Percentiles rank a stretch among this genome's conserved stretches.
These are phyloP conservation scores for Lipomyces yamadae DNA, from an alignment of 805 yeast species.

Conservation along the genomic window DNA sequence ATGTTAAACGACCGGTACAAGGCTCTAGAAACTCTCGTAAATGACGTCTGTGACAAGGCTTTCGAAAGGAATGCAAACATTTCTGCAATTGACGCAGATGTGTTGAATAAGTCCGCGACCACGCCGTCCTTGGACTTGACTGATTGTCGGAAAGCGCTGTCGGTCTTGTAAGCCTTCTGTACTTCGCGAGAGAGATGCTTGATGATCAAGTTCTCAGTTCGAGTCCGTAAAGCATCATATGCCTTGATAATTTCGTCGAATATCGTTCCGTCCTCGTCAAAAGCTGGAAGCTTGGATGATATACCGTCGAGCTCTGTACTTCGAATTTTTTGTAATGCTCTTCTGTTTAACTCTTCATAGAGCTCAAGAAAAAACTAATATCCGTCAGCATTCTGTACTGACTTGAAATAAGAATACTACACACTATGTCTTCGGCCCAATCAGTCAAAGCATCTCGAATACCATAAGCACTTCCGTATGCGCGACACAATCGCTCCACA, in stretches of 20 bases:
- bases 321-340: constrained; percentile 37
- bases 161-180: constrained; percentile 27
- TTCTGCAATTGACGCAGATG: constrained; percentile 20
- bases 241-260: constrained; percentile 53
- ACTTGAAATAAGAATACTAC: constrained; percentile 6
- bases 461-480: constrained; percentile 48
- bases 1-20: constrained; percentile 27
- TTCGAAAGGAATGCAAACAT: constrained; percentile 29
- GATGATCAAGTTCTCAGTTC: constrained; percentile 44
- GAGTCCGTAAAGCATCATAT: constrained; percentile 46
- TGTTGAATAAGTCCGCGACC: constrained; percentile 18
- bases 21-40: constrained; percentile 21
- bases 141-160: constrained; percentile 18
- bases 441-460: constrained; percentile 48
- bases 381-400: not conserved
- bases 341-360: constrained; percentile 46
- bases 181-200: constrained; percentile 42
- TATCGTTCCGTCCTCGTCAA: constrained; percentile 47
- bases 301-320: constrained; percentile 13
- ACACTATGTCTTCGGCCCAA: constrained; percentile 51
- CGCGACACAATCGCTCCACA: constrained; percentile 51
- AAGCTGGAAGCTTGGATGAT: constrained; percentile 31
- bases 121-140: constrained; percentile 25
- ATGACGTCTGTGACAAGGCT: constrained; percentile 26
- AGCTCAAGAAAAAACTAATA: constrained; percentile 50